Percentiles rank a stretch among this genome's conserved stretches.
These are phyloP conservation scores for Dicorynia guianensis DNA, from an alignment of 306 rosid genomes.

Conservation along the genomic window DNA sequence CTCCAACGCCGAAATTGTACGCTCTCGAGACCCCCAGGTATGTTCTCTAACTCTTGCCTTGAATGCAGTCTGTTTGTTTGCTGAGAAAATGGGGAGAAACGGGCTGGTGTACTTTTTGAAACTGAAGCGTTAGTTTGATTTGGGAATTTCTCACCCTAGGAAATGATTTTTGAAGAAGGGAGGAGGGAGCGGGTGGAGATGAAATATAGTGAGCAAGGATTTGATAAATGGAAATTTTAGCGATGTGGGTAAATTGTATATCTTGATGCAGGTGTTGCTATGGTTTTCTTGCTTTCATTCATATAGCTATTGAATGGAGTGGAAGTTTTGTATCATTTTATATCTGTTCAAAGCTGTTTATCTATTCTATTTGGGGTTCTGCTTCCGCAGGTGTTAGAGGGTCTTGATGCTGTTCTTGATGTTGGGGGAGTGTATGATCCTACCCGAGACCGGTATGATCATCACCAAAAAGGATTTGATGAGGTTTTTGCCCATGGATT, in stretches of 20 bases:
- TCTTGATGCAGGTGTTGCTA: slow-evolving; percentile 11
- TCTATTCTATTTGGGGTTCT: slow-evolving; percentile 27
- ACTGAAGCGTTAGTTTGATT: no score
- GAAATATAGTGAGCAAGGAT: background rate
- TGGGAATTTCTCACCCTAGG: no score
- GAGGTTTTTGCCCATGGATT: slow-evolving; percentile 93
- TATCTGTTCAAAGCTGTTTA: background rate
- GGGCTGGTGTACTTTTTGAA: no score
- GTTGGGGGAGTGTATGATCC: slow-evolving; percentile 97
- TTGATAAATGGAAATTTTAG: background rate
- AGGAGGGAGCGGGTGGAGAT: background rate
- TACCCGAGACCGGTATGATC: slow-evolving; percentile 79
- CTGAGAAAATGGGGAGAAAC: slow-evolving; percentile 2
- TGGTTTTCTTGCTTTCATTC: background rate
- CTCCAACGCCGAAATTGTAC: slow-evolving; percentile 77
- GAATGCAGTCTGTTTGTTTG: background rate
- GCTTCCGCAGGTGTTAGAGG: slow-evolving; percentile 85
- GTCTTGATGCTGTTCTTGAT: slow-evolving; percentile 96
- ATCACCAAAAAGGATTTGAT: slow-evolving; percentile 94
- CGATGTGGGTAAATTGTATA: background rate
- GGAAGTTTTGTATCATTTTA: background rate
- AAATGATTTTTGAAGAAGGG: no score
- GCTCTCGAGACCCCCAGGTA: slow-evolving; percentile 88
- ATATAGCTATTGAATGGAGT: slow-evolving; percentile 10
- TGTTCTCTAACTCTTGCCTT: no score